phyloP scores from a whole-genome alignment of 345 rosid species.

The Melastoma malabathricum region DNA sequence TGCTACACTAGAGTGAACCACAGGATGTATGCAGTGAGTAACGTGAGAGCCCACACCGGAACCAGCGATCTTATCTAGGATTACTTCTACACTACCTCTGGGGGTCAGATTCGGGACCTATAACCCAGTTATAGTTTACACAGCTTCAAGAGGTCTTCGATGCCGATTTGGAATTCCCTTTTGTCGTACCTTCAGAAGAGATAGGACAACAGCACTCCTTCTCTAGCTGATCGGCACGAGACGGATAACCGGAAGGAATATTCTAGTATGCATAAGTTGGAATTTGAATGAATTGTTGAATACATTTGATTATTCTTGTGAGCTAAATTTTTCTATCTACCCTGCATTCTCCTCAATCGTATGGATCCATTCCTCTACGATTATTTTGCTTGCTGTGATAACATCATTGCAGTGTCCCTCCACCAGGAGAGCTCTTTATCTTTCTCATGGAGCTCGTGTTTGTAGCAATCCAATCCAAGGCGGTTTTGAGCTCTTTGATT shows the following conservation, averaged over 20 bases:
- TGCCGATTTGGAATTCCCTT: constrained; percentile 74
- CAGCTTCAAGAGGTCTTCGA: constrained; percentile 72
- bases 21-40: constrained; percentile 64
- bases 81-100: constrained; percentile 71
- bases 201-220: constrained; percentile 9
- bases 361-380: no score
- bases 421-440: constrained; percentile 65
- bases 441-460: constrained; percentile 34
- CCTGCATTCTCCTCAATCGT: no score
- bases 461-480: constrained; percentile 25
- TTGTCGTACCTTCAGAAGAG: constrained; percentile 44
- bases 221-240: constrained; percentile 15
- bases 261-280: no score
- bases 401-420: constrained; percentile 48
- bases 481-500: constrained; percentile 53
- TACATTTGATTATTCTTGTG: not conserved
- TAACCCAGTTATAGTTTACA: constrained; percentile 37
- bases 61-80: constrained; percentile 86
- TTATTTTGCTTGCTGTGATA: not conserved
- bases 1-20: constrained; percentile 65
- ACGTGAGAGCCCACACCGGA: constrained; percentile 61
- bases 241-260: no score
- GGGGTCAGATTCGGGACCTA: constrained; percentile 78
- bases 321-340: no score
- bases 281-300: constrained; percentile 2